A percentile compares a stretch with the other conserved stretches of the same genome.
Evolutionary conservation across 1,139 yeast genomes (phyloP).

Genomic region (Candida tunisiensis): DNA sequence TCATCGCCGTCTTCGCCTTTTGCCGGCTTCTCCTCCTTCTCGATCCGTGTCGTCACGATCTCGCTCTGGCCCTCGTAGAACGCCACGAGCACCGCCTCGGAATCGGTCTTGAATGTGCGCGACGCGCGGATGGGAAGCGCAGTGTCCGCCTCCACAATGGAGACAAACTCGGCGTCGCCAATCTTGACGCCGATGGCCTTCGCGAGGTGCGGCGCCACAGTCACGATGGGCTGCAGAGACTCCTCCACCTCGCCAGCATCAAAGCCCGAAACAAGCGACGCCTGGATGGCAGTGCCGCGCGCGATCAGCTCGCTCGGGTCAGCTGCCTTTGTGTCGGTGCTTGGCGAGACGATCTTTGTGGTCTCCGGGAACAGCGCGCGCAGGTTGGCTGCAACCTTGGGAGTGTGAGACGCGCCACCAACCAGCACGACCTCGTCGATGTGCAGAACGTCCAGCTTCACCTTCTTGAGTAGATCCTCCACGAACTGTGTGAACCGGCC

Average conservation of each 20-base stretch:
- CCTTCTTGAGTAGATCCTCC: slow-evolving; percentile 60
- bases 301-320: slow-evolving; percentile 84
- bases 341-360: slow-evolving; percentile 64
- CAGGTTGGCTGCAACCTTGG: slow-evolving; percentile 72
- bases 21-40: slow-evolving; percentile 39
- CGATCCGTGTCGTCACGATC: slow-evolving; percentile 57
- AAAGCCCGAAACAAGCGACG: slow-evolving; percentile 66
- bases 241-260: slow-evolving; percentile 80
- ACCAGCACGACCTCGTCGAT: slow-evolving; percentile 81
- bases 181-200: slow-evolving; percentile 78
- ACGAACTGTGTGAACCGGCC: slow-evolving; percentile 63
- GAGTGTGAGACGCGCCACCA: slow-evolving; percentile 90
- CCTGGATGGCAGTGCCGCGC: slow-evolving; percentile 97
- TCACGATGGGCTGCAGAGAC: slow-evolving; percentile 70
- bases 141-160: slow-evolving; percentile 70
- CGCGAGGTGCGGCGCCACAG: slow-evolving; percentile 75
- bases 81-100: slow-evolving; percentile 47
- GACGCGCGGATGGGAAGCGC: slow-evolving; percentile 85
- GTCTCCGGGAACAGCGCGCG: slow-evolving; percentile 54
- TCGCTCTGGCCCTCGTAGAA: slow-evolving; percentile 76
- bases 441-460: slow-evolving; percentile 70
- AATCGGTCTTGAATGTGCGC: slow-evolving; percentile 39
- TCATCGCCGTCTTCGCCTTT: slow-evolving; percentile 25
- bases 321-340: slow-evolving; percentile 56
- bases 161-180: slow-evolving; percentile 43